Evolutionary conservation across 2,329 filamentous ascomycete species (phyloP).

Genomic region (Trichoderma afroharzianum): DNA sequence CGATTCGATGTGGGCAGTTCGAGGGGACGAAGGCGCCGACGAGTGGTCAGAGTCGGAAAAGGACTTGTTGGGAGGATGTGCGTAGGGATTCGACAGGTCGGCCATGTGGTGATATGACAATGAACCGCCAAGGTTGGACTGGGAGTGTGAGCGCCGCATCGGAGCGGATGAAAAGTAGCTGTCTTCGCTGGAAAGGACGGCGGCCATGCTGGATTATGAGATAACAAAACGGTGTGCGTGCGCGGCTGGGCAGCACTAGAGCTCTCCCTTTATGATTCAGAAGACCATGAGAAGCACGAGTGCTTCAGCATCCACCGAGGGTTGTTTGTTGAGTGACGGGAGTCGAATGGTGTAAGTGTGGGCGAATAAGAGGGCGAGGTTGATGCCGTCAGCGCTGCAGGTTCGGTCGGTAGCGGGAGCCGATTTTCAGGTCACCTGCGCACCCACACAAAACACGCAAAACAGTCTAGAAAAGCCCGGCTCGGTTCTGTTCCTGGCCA

Average conservation of each 20-base stretch:
- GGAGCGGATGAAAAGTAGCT: constrained; percentile 53
- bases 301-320: neutral
- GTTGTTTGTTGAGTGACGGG: neutral
- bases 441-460: constrained; percentile 17
- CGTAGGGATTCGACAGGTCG: constrained; percentile 45
- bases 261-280: neutral
- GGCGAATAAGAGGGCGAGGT: constrained; percentile 16
- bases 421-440: constrained; percentile 18
- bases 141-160: constrained; percentile 58
- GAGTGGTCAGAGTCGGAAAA: constrained; percentile 48
- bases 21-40: constrained; percentile 55
- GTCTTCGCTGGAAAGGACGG: constrained; percentile 55
- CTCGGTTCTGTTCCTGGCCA: constrained; percentile 3
- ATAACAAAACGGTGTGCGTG: neutral
- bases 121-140: constrained; percentile 50
- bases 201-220: constrained; percentile 44
- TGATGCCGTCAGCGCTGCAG: constrained; percentile 11
- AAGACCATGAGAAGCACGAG: constrained; percentile 10
- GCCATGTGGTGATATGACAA: constrained; percentile 40
- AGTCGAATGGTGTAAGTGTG: constrained; percentile 11
- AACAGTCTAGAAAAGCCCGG: neutral
- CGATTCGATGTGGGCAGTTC: constrained; percentile 48
- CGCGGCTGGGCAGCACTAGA: constrained; percentile 6
- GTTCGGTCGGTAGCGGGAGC: constrained; percentile 15
- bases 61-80: constrained; percentile 37